These are phyloP conservation scores for Globisporangium ultimum DNA, from an alignment of 352 stramenopile genomes.

Conservation along the genomic window DNA sequence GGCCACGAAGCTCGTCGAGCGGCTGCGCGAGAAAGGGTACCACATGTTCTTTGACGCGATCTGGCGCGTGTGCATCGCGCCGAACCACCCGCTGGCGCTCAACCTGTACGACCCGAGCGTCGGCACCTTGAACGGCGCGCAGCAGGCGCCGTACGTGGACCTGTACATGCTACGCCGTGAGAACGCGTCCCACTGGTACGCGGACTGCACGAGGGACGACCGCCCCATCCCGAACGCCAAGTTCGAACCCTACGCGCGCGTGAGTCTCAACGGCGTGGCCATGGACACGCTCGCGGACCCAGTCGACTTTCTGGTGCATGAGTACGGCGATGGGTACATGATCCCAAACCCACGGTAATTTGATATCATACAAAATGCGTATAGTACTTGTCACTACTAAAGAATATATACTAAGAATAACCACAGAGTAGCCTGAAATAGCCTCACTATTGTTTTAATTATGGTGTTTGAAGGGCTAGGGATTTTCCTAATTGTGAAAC, in stretches of 20 bases:
- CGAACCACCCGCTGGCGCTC: slow-evolving; percentile 33
- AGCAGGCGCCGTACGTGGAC: slow-evolving; percentile 30
- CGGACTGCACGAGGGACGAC: slow-evolving; percentile 10
- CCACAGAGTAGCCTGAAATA: too few relatives aligned
- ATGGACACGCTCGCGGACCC: slow-evolving; percentile 41
- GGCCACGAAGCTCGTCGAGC: slow-evolving; percentile 12
- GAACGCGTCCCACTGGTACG: slow-evolving; percentile 16
- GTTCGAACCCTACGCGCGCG: slow-evolving; percentile 26
- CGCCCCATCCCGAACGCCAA: slow-evolving; percentile 19
- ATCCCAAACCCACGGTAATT: slow-evolving; percentile 9
- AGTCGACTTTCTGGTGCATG: slow-evolving; percentile 37
- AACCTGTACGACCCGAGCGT: slow-evolving; percentile 29
- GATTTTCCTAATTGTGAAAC: too few relatives aligned
- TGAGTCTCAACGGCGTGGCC: slow-evolving; percentile 29
- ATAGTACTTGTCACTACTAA: too few relatives aligned
- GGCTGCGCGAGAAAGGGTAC: slow-evolving; percentile 27
- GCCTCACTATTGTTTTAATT: too few relatives aligned
- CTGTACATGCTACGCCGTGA: slow-evolving; percentile 27
- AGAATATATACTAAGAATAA: too few relatives aligned
- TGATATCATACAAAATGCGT: too few relatives aligned
- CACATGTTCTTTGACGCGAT: slow-evolving; percentile 39
- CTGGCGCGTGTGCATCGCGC: slow-evolving; percentile 43
- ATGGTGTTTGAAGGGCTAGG: too few relatives aligned
- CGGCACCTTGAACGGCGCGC: background rate
- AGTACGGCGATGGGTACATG: slow-evolving; percentile 37